Evolutionary conservation across 805 yeast species (phyloP).

Genomic region (Zygosaccharomyces lentus): DNA sequence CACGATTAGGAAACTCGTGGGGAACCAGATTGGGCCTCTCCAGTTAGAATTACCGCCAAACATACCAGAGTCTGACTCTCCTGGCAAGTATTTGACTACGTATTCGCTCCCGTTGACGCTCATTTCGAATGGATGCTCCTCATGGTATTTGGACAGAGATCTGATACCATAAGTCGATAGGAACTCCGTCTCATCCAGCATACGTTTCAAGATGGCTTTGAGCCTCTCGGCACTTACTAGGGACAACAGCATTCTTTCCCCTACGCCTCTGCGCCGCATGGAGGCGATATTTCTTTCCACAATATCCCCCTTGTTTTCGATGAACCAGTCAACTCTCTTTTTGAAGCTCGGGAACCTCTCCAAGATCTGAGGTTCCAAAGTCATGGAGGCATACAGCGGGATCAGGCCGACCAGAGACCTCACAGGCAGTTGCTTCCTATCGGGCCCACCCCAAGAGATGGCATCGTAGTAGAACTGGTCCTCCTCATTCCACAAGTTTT

Average conservation of each 20-base stretch:
- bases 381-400: conserved; percentile 84
- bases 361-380: conserved; percentile 79
- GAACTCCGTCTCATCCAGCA: conserved; percentile 85
- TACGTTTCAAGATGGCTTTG: conserved; percentile 64
- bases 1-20: conserved; percentile 78
- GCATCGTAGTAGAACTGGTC: conserved; percentile 90
- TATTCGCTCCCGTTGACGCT: conserved; percentile 71
- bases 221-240: conserved; percentile 78
- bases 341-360: conserved; percentile 77
- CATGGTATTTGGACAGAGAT: conserved; percentile 82
- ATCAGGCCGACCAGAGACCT: conserved; percentile 87
- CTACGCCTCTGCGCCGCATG: conserved; percentile 72
- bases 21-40: conserved; percentile 98
- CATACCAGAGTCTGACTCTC: conserved; percentile 87
- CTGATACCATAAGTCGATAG: conserved; percentile 81
- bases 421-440: conserved; percentile 69
- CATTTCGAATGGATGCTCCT: conserved; percentile 79
- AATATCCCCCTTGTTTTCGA: conserved; percentile 60
- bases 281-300: conserved; percentile 83
- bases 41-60: conserved; percentile 96
- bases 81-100: conserved; percentile 71
- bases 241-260: conserved; percentile 74
- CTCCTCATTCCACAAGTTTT: conserved; percentile 82
- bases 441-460: conserved; percentile 71
- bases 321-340: conserved; percentile 79